These are phyloP conservation scores for Umbellularia californica DNA, from an alignment of 164 flowering plant species.

Conservation along the genomic window DNA sequence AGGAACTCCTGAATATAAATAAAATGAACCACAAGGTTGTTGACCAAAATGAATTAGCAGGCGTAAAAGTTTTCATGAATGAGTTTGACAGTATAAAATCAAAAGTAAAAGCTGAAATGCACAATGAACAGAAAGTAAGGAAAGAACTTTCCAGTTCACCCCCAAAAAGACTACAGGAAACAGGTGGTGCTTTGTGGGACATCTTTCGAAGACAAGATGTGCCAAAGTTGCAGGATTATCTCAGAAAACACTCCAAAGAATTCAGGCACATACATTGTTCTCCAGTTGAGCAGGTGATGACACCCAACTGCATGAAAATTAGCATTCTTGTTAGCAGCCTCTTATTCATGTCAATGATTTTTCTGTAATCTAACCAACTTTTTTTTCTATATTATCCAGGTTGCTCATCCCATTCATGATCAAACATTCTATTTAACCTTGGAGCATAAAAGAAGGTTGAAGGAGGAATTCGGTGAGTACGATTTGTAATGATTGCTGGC, in stretches of 20 bases:
- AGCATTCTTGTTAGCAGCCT: not conserved
- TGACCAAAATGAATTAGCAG: constrained; percentile 16
- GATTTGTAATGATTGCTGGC: not conserved
- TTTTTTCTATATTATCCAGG: constrained; percentile 20
- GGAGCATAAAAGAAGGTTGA: constrained; percentile 43
- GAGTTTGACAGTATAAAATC: not conserved
- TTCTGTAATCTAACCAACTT: constrained; percentile 5
- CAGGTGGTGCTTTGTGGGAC: constrained; percentile 76
- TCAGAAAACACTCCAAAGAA: constrained; percentile 48
- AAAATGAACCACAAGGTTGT: constrained; percentile 14
- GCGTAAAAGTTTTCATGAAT: constrained; percentile 13
- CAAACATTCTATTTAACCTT: constrained; percentile 34
- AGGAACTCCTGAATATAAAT: constrained; percentile 12
- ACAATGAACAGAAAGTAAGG: no score
- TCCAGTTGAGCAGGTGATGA: constrained; percentile 36
- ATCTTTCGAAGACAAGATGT: constrained; percentile 78
- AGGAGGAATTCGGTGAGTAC: constrained; percentile 41
- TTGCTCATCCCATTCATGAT: constrained; percentile 49
- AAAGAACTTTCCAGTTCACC: no score
- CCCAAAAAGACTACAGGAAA: no score
- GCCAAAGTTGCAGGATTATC: constrained; percentile 62
- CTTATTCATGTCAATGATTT: not conserved
- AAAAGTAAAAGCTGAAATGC: no score
- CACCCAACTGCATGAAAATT: not conserved
- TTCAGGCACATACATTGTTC: constrained; percentile 29